Conservation (phyloP, 2,329 filamentous ascomycete species). For the Beauveria pseudobassiana region DNA sequence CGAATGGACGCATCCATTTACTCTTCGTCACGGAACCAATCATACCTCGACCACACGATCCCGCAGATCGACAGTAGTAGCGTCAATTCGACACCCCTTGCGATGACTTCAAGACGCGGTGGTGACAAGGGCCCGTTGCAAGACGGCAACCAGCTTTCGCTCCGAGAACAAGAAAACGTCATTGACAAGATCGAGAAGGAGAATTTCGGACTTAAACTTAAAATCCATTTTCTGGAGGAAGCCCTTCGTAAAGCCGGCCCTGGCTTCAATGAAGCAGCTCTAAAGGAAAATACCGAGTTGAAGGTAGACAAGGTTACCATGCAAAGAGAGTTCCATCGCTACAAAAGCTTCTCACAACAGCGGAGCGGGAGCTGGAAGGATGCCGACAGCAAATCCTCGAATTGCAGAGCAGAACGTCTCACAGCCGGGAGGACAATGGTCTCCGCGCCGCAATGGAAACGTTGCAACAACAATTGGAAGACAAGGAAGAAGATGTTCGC, state of each 20-base stretch:
- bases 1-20: slow-evolving; percentile 66
- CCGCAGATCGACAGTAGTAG: slow-evolving; percentile 75
- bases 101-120: slow-evolving; percentile 55
- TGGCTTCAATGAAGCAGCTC: slow-evolving; percentile 78
- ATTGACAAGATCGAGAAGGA: slow-evolving; percentile 97
- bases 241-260: slow-evolving; percentile 79
- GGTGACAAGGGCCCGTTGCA: slow-evolving; percentile 62
- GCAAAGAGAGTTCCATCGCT: slow-evolving; percentile 76
- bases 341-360: slow-evolving; percentile 77
- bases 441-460: slow-evolving; percentile 54
- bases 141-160: slow-evolving; percentile 81
- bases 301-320: slow-evolving; percentile 90
- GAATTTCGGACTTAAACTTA: slow-evolving; percentile 93
- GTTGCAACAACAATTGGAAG: slow-evolving; percentile 48
- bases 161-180: slow-evolving; percentile 90
- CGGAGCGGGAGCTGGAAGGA: slow-evolving; percentile 78
- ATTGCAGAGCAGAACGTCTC: slow-evolving; percentile 73
- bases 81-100: slow-evolving; percentile 73
- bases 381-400: slow-evolving; percentile 78
- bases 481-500: slow-evolving; percentile 53
- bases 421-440: slow-evolving; percentile 64
- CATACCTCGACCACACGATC: slow-evolving; percentile 61
- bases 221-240: slow-evolving; percentile 94
- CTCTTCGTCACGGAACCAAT: slow-evolving; percentile 56
- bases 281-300: slow-evolving; percentile 92